Evolutionary conservation across 495 filamentous ascomycete genomes (phyloP).

Genomic region (Podospora sp.): DNA sequence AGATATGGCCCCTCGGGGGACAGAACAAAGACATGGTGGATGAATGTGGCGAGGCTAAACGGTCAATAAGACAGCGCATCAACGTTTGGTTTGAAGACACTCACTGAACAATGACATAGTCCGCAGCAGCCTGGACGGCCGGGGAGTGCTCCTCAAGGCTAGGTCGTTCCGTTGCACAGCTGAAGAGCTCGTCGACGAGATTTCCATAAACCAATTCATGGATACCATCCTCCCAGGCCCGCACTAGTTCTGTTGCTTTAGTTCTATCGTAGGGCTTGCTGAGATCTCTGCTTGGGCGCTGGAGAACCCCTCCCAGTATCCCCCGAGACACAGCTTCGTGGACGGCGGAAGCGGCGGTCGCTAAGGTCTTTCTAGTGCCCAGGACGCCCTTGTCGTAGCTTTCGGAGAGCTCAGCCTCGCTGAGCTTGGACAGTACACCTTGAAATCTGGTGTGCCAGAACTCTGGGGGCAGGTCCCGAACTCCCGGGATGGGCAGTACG

Average conservation of each 20-base stretch:
- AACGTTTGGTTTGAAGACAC: constrained; percentile 10
- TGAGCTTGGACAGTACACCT: constrained; percentile 53
- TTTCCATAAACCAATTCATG: constrained; percentile 61
- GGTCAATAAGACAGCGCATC: background rate
- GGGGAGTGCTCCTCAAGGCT: constrained; percentile 59
- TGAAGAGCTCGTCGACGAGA: constrained; percentile 59
- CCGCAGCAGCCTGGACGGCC: constrained; percentile 57
- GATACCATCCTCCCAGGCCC: constrained; percentile 60
- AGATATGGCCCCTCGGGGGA: constrained; percentile 66
- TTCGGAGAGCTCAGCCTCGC: constrained; percentile 61
- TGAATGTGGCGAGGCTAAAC: constrained; percentile 60
- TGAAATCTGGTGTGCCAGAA: constrained; percentile 60
- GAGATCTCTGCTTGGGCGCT: constrained; percentile 32
- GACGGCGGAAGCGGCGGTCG: constrained; percentile 62
- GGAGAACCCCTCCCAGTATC: constrained; percentile 53
- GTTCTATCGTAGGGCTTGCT: constrained; percentile 54
- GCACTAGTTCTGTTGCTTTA: constrained; percentile 54
- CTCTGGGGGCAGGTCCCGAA: constrained; percentile 55
- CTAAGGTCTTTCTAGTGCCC: constrained; percentile 64
- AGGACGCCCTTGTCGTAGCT: constrained; percentile 70
- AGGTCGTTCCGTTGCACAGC: constrained; percentile 53
- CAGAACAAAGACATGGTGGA: constrained; percentile 63
- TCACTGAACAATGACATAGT: constrained; percentile 61
- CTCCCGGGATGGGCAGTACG: constrained; percentile 57
- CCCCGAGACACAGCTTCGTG: constrained; percentile 63